phyloP scores from a whole-genome alignment of 352 stramenopile genomes.

The Globisporangium nodosum region DNA sequence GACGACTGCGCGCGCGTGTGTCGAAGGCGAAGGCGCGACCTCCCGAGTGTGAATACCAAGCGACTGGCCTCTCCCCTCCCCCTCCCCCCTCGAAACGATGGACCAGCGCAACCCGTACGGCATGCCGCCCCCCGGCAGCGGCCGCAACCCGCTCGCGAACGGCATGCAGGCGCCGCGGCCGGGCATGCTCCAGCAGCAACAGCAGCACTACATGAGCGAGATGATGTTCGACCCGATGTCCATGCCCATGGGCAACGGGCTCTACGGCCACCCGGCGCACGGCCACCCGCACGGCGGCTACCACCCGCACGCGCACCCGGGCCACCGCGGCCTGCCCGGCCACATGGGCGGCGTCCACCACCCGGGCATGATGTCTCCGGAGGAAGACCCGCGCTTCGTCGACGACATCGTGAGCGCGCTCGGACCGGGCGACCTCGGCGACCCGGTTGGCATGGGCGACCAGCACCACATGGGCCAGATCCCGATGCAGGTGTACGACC shows the following conservation, averaged over 20 bases:
- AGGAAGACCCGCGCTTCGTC: slow-evolving; percentile 64
- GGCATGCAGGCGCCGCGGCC: slow-evolving; percentile 34
- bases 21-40: too few relatives aligned
- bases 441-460: slow-evolving; percentile 30
- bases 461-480: slow-evolving; percentile 52
- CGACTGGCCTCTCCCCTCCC: background rate
- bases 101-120: slow-evolving; percentile 64
- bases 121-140: slow-evolving; percentile 31
- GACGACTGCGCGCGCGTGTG: background rate
- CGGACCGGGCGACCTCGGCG: slow-evolving; percentile 42
- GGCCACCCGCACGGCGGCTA: slow-evolving; percentile 13
- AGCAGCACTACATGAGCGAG: slow-evolving; percentile 71
- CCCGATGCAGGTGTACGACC: slow-evolving; percentile 52
- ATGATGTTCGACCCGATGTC: slow-evolving; percentile 71
- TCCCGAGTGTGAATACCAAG: background rate
- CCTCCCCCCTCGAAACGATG: slow-evolving; percentile 21
- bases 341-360: slow-evolving; percentile 32
- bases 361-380: slow-evolving; percentile 42
- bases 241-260: slow-evolving; percentile 50
- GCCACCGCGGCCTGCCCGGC: slow-evolving; percentile 23
- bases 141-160: slow-evolving; percentile 26
- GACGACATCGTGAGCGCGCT: slow-evolving; percentile 65
- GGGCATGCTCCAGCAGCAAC: slow-evolving; percentile 44
- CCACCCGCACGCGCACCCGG: slow-evolving; percentile 16
- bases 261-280: slow-evolving; percentile 46